phyloP scores from a whole-genome alignment of 768 basidiomycete species.

The Amylocystis lapponica region DNA sequence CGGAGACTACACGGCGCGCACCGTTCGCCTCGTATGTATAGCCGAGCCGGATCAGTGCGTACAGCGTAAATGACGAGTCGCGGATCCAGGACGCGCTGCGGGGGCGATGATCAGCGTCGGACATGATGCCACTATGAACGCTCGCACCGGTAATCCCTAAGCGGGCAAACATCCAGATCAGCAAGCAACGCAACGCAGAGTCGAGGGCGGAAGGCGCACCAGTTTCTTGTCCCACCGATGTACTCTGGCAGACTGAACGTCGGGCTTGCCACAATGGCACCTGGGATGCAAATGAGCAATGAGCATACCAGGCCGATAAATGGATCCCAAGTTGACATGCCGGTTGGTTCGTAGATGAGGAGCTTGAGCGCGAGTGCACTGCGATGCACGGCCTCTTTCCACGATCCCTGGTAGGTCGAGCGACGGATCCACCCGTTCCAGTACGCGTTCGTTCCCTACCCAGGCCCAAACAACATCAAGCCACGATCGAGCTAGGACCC shows the following conservation, averaged over 20 bases:
- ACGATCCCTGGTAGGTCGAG: constrained; percentile 86
- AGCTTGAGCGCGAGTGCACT: constrained; percentile 93
- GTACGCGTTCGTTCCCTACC: constrained; percentile 66
- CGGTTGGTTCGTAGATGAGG: constrained; percentile 88
- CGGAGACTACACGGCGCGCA: constrained; percentile 19
- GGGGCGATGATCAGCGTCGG: background rate
- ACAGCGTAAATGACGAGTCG: constrained; percentile 94
- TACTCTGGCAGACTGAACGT: constrained; percentile 93
- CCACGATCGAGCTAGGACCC: background rate
- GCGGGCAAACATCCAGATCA: background rate
- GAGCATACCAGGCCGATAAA: background rate
- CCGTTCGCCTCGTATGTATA: constrained; percentile 91
- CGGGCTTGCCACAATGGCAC: constrained; percentile 91
- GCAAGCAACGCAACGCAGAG: background rate
- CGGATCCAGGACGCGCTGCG: constrained; percentile 82
- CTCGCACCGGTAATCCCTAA: constrained; percentile 11
- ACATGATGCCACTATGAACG: background rate
- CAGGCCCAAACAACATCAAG: background rate
- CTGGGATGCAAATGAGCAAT: constrained; percentile 26
- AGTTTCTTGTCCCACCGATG: constrained; percentile 86
- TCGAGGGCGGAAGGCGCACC: constrained; percentile 46
- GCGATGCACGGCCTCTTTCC: constrained; percentile 93
- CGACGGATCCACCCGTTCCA: constrained; percentile 90
- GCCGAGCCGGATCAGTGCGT: constrained; percentile 88
- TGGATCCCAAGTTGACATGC: constrained; percentile 26